These are phyloP conservation scores for Blastocystis sp. DNA, from an alignment of 352 stramenopile genomes.

Conservation along the genomic window DNA sequence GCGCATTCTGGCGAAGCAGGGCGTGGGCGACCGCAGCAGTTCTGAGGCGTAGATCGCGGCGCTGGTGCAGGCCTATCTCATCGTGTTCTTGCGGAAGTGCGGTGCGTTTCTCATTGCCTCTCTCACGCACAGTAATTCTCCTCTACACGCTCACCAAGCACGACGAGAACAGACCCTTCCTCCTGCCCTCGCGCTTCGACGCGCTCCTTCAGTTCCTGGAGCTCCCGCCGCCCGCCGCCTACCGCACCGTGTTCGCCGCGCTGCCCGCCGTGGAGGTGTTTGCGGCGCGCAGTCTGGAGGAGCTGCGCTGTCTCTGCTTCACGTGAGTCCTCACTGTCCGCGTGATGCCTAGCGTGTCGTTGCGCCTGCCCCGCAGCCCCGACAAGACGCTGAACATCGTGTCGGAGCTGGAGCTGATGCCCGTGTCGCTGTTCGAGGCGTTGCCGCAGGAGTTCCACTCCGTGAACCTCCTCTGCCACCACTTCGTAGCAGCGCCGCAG, in stretches of 20 bases:
- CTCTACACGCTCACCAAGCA: background rate
- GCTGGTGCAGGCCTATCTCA: background rate
- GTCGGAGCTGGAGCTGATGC: background rate
- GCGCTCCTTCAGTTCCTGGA: background rate
- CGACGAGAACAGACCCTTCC: slow-evolving; percentile 1
- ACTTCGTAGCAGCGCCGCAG: background rate
- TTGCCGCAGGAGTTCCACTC: slow-evolving; percentile 4
- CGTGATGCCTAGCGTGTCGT: background rate
- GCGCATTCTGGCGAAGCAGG: background rate
- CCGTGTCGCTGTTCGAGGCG: background rate
- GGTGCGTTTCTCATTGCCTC: background rate
- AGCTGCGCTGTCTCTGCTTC: background rate
- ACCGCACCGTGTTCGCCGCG: background rate
- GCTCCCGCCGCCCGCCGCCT: slow-evolving; percentile 2
- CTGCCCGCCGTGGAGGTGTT: slow-evolving; percentile 16
- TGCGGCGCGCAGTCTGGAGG: background rate
- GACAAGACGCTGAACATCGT: background rate
- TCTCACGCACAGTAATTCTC: slow-evolving; percentile 25
- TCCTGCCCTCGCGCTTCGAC: background rate
- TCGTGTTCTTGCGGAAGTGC: slow-evolving; percentile 44
- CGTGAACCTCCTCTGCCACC: slow-evolving; percentile 1
- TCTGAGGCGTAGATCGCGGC: slow-evolving; percentile 12
- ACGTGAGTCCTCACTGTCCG: background rate
- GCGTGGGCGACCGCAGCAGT: background rate
- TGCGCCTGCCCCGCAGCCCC: background rate